Evolutionary conservation across 2,329 filamentous ascomycete genomes (phyloP).

Genomic region (Sphaceloma murrayae): DNA sequence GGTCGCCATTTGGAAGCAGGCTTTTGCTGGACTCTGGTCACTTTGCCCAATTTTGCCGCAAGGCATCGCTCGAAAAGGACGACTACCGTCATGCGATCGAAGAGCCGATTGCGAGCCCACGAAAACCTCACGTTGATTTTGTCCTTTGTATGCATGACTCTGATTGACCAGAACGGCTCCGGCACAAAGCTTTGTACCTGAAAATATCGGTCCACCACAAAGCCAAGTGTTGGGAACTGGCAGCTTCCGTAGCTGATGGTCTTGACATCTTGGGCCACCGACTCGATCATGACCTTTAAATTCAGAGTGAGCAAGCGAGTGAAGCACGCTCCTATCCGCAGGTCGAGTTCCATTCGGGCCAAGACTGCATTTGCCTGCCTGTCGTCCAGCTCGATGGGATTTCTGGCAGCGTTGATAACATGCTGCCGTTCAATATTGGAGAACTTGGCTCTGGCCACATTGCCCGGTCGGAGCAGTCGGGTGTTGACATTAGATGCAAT

Average conservation of each 20-base stretch:
- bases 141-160: conserved; percentile 67
- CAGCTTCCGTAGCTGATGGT: conserved; percentile 51
- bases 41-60: conserved; percentile 61
- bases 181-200: conserved; percentile 88
- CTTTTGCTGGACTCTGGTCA: conserved; percentile 80
- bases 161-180: conserved; percentile 88
- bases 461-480: conserved; percentile 43
- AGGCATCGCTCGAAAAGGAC: conserved; percentile 83
- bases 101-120: conserved; percentile 75
- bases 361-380: conserved; percentile 78
- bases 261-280: conserved; percentile 68
- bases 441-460: conserved; percentile 79
- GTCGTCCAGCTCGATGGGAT: conserved; percentile 70
- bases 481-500: conserved; percentile 67
- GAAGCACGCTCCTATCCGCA: conserved; percentile 86
- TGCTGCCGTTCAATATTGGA: conserved; percentile 96
- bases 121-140: conserved; percentile 70
- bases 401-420: conserved; percentile 70
- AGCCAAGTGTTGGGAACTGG: conserved; percentile 92
- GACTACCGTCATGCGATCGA: conserved; percentile 72
- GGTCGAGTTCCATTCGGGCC: conserved; percentile 81
- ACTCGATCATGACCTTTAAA: conserved; percentile 60
- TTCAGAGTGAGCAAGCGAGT: conserved; percentile 77
- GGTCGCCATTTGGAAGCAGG: conserved; percentile 92
- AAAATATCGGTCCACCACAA: conserved; percentile 93